Conservation (phyloP, 2,329 filamentous ascomycete species). For the Ophiostoma pallidulum region DNA sequence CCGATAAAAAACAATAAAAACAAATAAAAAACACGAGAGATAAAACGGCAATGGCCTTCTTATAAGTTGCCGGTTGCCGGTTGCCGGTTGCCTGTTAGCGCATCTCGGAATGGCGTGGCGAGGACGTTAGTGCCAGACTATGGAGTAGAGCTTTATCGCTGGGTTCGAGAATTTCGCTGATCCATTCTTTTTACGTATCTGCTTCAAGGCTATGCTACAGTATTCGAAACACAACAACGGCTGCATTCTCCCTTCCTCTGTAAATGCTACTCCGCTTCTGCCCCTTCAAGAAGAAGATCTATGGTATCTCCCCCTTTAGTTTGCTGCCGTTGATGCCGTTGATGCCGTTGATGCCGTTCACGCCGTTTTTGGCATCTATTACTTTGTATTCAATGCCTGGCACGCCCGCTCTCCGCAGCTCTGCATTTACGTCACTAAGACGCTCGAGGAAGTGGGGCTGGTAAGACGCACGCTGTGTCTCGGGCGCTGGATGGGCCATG, state of each 20-base stretch:
- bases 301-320: background rate
- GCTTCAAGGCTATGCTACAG: background rate
- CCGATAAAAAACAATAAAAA: too few species aligned
- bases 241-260: too few species aligned
- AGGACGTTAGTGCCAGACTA: background rate
- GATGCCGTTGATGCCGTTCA: background rate
- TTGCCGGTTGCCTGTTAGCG: background rate
- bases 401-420: constrained; percentile 23
- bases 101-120: background rate
- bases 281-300: background rate
- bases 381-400: background rate
- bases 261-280: background rate
- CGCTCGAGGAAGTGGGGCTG: constrained; percentile 7
- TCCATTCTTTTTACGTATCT: background rate
- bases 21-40: too few species aligned
- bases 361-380: background rate
- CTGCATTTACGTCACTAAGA: constrained; percentile 7
- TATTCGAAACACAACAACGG: too few species aligned
- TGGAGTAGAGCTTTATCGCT: too few species aligned
- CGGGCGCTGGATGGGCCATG: background rate
- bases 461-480: constrained; percentile 3
- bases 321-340: background rate
- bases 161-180: too few species aligned
- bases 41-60: background rate
- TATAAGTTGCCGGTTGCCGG: background rate